Evolutionary conservation across 208 protist genomes (phyloP).

Genomic region (Angomonas ambiguus): DNA sequence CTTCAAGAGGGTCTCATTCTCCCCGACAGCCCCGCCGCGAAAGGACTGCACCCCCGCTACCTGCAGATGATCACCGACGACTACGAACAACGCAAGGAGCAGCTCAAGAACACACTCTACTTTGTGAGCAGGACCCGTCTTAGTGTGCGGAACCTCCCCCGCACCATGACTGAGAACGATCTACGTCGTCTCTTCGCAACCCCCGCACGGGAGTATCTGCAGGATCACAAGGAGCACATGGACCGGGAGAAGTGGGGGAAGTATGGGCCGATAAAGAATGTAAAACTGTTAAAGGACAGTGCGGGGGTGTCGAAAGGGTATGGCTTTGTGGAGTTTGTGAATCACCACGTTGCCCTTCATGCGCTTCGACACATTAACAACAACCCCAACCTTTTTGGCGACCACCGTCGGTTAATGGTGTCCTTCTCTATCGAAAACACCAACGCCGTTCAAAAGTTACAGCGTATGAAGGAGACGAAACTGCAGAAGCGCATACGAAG

Average conservation of each 20-base stretch:
- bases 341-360: constrained; percentile 88
- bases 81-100: constrained; percentile 75
- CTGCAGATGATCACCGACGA: constrained; percentile 85
- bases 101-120: constrained; percentile 84
- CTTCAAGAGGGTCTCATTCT: constrained; percentile 85
- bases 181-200: constrained; percentile 76
- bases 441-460: constrained; percentile 83
- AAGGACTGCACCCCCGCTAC: constrained; percentile 71
- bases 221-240: constrained; percentile 59
- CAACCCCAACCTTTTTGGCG: constrained; percentile 88
- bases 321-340: constrained; percentile 91
- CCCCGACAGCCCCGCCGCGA: constrained; percentile 66
- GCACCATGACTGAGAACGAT: constrained; percentile 84
- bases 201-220: constrained; percentile 66
- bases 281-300: constrained; percentile 83
- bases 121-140: constrained; percentile 90
- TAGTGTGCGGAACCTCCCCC: constrained; percentile 88
- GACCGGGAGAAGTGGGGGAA: constrained; percentile 84
- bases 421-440: constrained; percentile 92
- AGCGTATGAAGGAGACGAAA: constrained; percentile 79
- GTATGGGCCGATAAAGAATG: constrained; percentile 85
- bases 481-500: constrained; percentile 27
- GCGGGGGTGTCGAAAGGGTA: constrained; percentile 82
- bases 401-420: constrained; percentile 82
- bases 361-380: constrained; percentile 87